A percentile compares a stretch with the other conserved stretches of the same genome.
Conservation (phyloP, 495 filamentous ascomycete genomes). For the Podospora comata region DNA sequence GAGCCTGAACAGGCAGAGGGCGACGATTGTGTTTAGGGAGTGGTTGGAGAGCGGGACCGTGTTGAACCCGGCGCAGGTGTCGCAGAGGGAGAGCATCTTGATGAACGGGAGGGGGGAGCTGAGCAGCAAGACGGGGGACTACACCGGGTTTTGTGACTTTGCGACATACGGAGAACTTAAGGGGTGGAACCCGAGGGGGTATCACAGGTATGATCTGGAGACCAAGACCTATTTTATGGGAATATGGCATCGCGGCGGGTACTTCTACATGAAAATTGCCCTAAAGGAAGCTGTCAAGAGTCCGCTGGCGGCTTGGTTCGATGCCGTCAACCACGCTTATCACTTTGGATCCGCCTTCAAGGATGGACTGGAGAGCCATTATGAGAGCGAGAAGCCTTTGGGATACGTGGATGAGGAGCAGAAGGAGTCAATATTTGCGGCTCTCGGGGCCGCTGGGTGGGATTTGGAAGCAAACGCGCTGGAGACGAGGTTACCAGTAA, state of each 20-base stretch:
- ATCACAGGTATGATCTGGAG: slow-evolving; percentile 50
- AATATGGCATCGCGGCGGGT: slow-evolving; percentile 41
- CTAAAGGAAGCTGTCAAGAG: slow-evolving; percentile 58
- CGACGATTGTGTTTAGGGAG: slow-evolving; percentile 71
- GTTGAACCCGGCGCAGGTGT: slow-evolving; percentile 61
- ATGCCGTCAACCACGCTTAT: slow-evolving; percentile 61
- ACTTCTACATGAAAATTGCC: slow-evolving; percentile 54
- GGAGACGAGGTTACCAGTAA: slow-evolving; percentile 40
- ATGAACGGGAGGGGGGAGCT: slow-evolving; percentile 45
- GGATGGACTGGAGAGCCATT: slow-evolving; percentile 33
- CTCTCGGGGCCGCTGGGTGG: slow-evolving; percentile 41
- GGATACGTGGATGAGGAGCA: slow-evolving; percentile 37
- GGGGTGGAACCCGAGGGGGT: slow-evolving; percentile 37
- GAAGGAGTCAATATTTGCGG: slow-evolving; percentile 32
- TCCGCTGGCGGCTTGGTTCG: slow-evolving; percentile 69
- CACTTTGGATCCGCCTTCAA: slow-evolving; percentile 37
- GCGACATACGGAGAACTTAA: slow-evolving; percentile 41
- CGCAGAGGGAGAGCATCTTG: slow-evolving; percentile 69
- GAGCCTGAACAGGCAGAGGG: slow-evolving; percentile 83
- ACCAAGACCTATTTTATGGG: slow-evolving; percentile 56
- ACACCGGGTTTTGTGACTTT: slow-evolving; percentile 43
- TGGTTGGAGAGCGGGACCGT: slow-evolving; percentile 52
- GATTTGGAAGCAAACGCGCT: slow-evolving; percentile 43
- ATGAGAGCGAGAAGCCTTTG: slow-evolving; percentile 36
- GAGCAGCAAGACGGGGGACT: slow-evolving; percentile 46